phyloP scores from a whole-genome alignment of 2,329 filamentous ascomycete species.

The Fusarium devonianum region DNA sequence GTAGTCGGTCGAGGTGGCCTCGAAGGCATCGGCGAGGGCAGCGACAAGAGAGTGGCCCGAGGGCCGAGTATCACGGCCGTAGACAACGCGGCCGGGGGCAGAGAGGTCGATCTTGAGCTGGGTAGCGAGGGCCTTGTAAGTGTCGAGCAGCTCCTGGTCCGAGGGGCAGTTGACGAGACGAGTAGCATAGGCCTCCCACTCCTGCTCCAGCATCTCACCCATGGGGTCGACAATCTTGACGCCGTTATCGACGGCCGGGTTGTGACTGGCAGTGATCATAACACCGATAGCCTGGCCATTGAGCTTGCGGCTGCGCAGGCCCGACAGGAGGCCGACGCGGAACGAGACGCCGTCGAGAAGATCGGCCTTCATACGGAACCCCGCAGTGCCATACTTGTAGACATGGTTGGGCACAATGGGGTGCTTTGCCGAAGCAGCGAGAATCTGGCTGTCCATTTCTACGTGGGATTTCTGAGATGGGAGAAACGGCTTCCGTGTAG shows the following conservation, averaged over 20 bases:
- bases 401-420: slow-evolving; percentile 62
- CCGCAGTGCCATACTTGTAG: slow-evolving; percentile 72
- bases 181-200: slow-evolving; percentile 92
- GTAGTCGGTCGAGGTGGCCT: slow-evolving; percentile 75
- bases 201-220: slow-evolving; percentile 96
- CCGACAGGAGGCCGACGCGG: slow-evolving; percentile 87
- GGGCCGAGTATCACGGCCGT: slow-evolving; percentile 90
- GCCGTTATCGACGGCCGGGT: slow-evolving; percentile 87
- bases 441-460: slow-evolving; percentile 64
- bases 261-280: slow-evolving; percentile 96
- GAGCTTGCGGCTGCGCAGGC: slow-evolving; percentile 87
- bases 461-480: slow-evolving; percentile 13
- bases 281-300: slow-evolving; percentile 92
- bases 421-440: slow-evolving; percentile 68
- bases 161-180: slow-evolving; percentile 83
- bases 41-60: slow-evolving; percentile 85
- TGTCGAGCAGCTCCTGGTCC: slow-evolving; percentile 76
- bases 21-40: slow-evolving; percentile 80
- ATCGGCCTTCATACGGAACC: slow-evolving; percentile 75
- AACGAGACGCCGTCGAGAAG: slow-evolving; percentile 92
- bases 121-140: slow-evolving; percentile 78
- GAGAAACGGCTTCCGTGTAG: slow-evolving; percentile 4
- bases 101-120: slow-evolving; percentile 78
- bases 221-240: slow-evolving; percentile 97
- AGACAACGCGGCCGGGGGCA: slow-evolving; percentile 80